Evolutionary conservation across 2,329 filamentous ascomycete genomes (phyloP).

Genomic region (Botrytis medusae): DNA sequence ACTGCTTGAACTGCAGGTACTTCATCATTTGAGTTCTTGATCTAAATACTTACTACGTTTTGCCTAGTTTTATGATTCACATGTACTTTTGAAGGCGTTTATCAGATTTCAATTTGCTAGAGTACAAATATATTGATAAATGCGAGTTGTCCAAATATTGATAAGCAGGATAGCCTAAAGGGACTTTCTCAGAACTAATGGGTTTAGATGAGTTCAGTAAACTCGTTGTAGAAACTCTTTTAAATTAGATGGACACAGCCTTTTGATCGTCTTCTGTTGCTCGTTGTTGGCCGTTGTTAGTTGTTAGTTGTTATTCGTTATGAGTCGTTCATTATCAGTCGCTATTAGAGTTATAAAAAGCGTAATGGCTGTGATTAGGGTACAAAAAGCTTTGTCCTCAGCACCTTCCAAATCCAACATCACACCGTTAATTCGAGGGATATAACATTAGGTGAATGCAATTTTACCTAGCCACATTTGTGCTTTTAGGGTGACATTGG

Average conservation of each 20-base stretch:
- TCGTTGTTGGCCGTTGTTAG: too few species aligned
- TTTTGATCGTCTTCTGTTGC: background rate
- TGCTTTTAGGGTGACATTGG: background rate
- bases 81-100: slow-evolving; percentile 21
- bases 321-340: too few species aligned
- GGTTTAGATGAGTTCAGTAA: background rate
- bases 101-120: slow-evolving; percentile 5
- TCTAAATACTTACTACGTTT: slow-evolving; percentile 23
- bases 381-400: background rate
- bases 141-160: background rate
- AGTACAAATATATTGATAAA: background rate
- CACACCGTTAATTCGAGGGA: background rate
- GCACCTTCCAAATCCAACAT: background rate
- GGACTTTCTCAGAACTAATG: background rate
- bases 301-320: background rate
- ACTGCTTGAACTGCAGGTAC: background rate
- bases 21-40: background rate
- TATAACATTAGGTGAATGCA: background rate
- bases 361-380: background rate
- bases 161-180: background rate
- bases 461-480: background rate
- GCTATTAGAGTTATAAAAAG: background rate
- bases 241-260: background rate
- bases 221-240: background rate
- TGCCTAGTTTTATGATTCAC: slow-evolving; percentile 13